Evolutionary conservation across 805 yeast genomes (phyloP), one percentile per base, ranked within the genome.

Genomic region (Cyberlindnera euphorbiae): DNA sequence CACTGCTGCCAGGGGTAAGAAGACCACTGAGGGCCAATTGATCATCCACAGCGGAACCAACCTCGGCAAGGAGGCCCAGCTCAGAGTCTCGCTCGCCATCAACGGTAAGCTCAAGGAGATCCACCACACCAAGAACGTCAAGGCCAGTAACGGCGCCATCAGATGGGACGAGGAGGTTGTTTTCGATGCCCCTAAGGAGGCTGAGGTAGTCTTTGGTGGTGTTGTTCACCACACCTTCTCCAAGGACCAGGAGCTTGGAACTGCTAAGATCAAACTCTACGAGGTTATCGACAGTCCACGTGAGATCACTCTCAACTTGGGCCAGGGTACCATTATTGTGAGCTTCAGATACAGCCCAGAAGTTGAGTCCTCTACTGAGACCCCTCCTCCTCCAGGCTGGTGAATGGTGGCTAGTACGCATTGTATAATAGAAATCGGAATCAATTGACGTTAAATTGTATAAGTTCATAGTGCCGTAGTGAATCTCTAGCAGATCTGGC

Each of bases 141-240:
- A 83, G 49, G 60, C 72, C 11, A 56, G 59, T 30, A 60, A 63
- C 7, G 80, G 78, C 1, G 38, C 51, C 1, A 64, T 66, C 32
- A 63, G 57, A 38, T 79, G 82, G 76, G 69, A 76, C 41, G 96
- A 86, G 53, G 65, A 77, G 15, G 66, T 72, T 41, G 67, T 79
- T 5, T 83, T 89, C 64, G 77, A 73, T 51, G 79, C 90, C 5
- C 66, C 80, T 5, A 60, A 78, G 5, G 80, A 73, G 9, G 79
- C 80, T 4, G 69, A 65, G 36, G 51, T 89, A 28, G 63, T 75
- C 3, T 74, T 90, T 51, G 67, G 69, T 27, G 74, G 85, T 18
- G 66, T 75, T 28, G 76, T 79, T 23, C 82, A 75, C 52, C 93
- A 84, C 55, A 71, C 77, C 3, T 71, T 89, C 48, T 88, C 95